Base-by-base conservation (phyloP, 2,329 filamentous ascomycete genomes). In the Penicillium nordicum region DNA sequence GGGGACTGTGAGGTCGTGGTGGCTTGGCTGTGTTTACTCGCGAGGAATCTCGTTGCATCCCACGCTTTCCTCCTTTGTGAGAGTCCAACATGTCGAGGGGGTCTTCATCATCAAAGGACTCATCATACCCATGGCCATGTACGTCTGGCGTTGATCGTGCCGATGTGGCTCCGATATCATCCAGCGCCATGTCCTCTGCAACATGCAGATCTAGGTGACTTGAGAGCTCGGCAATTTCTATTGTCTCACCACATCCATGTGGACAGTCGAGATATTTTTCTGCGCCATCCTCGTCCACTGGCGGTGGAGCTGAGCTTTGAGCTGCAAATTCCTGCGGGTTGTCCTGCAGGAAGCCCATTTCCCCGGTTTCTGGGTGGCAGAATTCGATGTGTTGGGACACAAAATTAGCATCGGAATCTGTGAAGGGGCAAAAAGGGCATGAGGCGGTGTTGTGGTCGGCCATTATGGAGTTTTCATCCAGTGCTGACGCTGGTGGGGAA, bases 151-250 rank as follows among this genome's bases (percentile, higher is more conserved):
- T 41, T 25, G 51, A 46, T 27, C 44, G 47, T 38, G 23, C 40
- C n/a, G 49, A 36, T n/a, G 41, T 49, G 32, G 59, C 51, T 1
- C 61, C 63, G n/a, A 59, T 57, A 45, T 78, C 75, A 52, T 79
- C 77, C 9, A 78, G 69, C 4, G 75, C 75, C 45, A 77, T 64
- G 11, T 66, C 69, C 65, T 84, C 82, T 18, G 79, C 78, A 45
- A 74, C 67, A 66, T 88, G 85, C 54, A 87, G 74, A 63, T 86
- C 82, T 36, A 87, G 65, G 66, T 88, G 86, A 43, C 76, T 79
- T 16, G 82, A 78, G 36, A 88, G 73, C 63, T 87, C 82, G 16
- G 74, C 69, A 8, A 76, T 64, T 7, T 77, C 71, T 21, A 87
- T 69, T n/a, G 78, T 68, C 68, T 89, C 85, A 32, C 82, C 82